These are phyloP conservation scores for Phytopythium kandeliae DNA, from an alignment of 352 stramenopile species.

Conservation along the genomic window DNA sequence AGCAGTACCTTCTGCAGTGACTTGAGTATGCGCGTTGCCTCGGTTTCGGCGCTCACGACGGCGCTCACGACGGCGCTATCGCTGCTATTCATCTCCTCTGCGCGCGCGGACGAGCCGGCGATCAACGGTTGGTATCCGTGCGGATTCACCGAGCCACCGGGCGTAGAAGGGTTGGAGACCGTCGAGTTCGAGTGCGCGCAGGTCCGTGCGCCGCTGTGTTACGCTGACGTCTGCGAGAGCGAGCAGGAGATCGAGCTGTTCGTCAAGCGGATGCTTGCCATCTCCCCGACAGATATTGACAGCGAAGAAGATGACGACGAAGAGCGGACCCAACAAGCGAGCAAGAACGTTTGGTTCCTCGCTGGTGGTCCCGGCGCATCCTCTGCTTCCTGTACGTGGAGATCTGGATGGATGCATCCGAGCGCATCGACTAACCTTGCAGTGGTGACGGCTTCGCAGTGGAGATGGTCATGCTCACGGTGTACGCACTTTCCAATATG, in stretches of 20 bases:
- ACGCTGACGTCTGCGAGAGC: conserved; percentile 29
- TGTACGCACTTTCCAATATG: conserved; percentile 26
- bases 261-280: conserved; percentile 33
- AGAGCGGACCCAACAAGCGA: neutral
- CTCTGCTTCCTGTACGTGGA: conserved; percentile 22
- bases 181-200: conserved; percentile 39
- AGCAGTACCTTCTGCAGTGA: no score
- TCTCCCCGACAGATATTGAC: neutral
- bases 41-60: no score
- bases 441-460: conserved; percentile 22
- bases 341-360: conserved; percentile 44
- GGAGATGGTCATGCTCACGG: conserved; percentile 25
- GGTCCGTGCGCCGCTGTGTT: conserved; percentile 28
- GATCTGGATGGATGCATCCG: neutral
- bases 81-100: neutral
- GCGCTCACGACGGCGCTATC: neutral
- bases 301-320: neutral
- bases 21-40: no score
- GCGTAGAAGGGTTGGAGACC: conserved; percentile 4
- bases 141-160: conserved; percentile 12
- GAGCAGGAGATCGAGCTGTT: conserved; percentile 32
- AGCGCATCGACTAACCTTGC: conserved; percentile 2
- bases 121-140: conserved; percentile 50
- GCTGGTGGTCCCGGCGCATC: conserved; percentile 37
- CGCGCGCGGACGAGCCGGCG: neutral